Evolutionary conservation across 2,329 filamentous ascomycete species (phyloP).

Genomic region (Alternaria solani): DNA sequence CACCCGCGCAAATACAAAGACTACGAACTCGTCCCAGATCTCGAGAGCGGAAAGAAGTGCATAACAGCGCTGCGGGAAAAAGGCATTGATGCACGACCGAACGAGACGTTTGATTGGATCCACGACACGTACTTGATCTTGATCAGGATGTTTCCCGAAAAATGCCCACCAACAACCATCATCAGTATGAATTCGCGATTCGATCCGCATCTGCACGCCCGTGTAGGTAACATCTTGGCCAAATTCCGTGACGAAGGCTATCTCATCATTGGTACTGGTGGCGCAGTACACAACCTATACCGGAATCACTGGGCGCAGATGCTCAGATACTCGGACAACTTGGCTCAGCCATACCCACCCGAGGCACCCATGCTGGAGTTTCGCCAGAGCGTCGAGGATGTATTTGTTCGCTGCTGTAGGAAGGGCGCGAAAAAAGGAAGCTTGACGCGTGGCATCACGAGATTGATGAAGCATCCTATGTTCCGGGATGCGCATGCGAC

Average conservation of each 20-base stretch:
- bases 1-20: conserved; percentile 69
- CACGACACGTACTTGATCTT: conserved; percentile 75
- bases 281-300: conserved; percentile 75
- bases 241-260: conserved; percentile 63
- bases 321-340: conserved; percentile 66
- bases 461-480: conserved; percentile 72
- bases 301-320: conserved; percentile 72
- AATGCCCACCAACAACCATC: conserved; percentile 72
- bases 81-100: conserved; percentile 63
- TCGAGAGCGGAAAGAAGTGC: conserved; percentile 60
- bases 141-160: conserved; percentile 70
- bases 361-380: conserved; percentile 63
- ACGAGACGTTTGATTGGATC: conserved; percentile 72
- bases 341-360: not conserved
- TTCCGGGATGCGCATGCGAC: conserved; percentile 73
- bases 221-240: conserved; percentile 65
- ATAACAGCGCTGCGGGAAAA: conserved; percentile 59
- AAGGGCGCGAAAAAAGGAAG: conserved; percentile 57
- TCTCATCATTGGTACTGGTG: conserved; percentile 67
- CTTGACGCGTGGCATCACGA: conserved; percentile 63
- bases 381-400: conserved; percentile 69
- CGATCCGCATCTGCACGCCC: conserved; percentile 65
- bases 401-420: conserved; percentile 58
- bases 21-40: conserved; percentile 69
- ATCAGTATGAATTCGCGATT: conserved; percentile 64